These are phyloP conservation scores for Myotisia sp. DNA, from an alignment of 2,329 filamentous ascomycete species.

Conservation along the genomic window DNA sequence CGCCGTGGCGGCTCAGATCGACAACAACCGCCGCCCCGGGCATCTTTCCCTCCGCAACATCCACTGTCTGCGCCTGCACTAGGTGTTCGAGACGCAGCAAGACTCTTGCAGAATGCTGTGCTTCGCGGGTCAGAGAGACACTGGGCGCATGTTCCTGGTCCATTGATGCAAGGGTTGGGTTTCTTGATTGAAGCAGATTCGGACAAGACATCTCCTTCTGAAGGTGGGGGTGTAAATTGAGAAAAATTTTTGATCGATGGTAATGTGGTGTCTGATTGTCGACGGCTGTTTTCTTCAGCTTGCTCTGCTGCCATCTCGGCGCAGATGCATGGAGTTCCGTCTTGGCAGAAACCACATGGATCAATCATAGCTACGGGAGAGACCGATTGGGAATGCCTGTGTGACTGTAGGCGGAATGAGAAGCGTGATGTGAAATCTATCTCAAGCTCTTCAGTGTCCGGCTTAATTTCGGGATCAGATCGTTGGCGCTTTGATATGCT, in stretches of 20 bases:
- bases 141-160: conserved; percentile 65
- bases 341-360: conserved; percentile 67
- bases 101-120: conserved; percentile 67
- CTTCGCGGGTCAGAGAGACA: conserved; percentile 65
- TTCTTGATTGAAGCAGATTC: conserved; percentile 25
- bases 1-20: conserved; percentile 22
- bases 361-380: conserved; percentile 41
- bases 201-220: conserved; percentile 43
- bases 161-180: conserved; percentile 43
- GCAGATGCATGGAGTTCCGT: conserved; percentile 70
- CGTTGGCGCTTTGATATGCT: conserved; percentile 40
- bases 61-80: conserved; percentile 18
- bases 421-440: conserved; percentile 61
- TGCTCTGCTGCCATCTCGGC: conserved; percentile 46
- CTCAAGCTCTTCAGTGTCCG: conserved; percentile 42
- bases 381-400: conserved; percentile 18
- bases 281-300: conserved; percentile 30
- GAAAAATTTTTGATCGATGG: conserved; percentile 34
- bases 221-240: conserved; percentile 39
- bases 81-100: conserved; percentile 46
- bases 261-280: conserved; percentile 29
- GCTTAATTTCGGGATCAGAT: conserved; percentile 34
- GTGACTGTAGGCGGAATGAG: conserved; percentile 31
- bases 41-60: conserved; percentile 51
- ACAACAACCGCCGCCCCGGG: conserved; percentile 50